Percentiles rank a stretch among this genome's conserved stretches.
Conservation (phyloP, 176 grass and related monocot species). For the Juncus effusus region DNA sequence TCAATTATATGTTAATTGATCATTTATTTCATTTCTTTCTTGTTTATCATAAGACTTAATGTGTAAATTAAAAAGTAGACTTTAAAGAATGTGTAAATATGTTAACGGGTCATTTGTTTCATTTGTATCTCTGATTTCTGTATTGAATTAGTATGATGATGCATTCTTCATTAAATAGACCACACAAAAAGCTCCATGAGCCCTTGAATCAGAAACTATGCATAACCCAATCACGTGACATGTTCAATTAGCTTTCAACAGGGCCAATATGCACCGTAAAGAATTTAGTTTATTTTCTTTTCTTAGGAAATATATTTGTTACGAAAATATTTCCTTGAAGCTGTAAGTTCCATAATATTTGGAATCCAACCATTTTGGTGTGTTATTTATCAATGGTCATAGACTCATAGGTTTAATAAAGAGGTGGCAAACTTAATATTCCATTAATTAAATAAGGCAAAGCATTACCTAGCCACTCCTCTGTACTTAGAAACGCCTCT, state of each 20-base stretch:
- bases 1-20: no score
- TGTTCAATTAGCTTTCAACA: conserved; percentile 9
- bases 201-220: conserved; percentile 13
- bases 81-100: no score
- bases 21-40: no score
- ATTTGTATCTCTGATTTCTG: no score
- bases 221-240: conserved; percentile 3
- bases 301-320: background rate
- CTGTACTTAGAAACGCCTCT: conserved; percentile 95
- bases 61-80: no score
- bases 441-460: background rate
- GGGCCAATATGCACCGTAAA: background rate
- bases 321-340: no score
- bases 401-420: background rate
- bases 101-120: no score
- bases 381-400: no score
- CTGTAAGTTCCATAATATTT: no score
- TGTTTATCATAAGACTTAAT: no score
- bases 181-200: conserved; percentile 13
- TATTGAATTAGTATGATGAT: background rate
- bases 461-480: conserved; percentile 77
- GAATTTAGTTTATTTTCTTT: background rate
- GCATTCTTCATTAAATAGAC: background rate
- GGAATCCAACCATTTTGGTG: no score
- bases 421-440: background rate